Evolutionary conservation across 352 stramenopile species (phyloP), one percentile per base, ranked within the genome.

Genomic region (Halophytophthora polymorphica): DNA sequence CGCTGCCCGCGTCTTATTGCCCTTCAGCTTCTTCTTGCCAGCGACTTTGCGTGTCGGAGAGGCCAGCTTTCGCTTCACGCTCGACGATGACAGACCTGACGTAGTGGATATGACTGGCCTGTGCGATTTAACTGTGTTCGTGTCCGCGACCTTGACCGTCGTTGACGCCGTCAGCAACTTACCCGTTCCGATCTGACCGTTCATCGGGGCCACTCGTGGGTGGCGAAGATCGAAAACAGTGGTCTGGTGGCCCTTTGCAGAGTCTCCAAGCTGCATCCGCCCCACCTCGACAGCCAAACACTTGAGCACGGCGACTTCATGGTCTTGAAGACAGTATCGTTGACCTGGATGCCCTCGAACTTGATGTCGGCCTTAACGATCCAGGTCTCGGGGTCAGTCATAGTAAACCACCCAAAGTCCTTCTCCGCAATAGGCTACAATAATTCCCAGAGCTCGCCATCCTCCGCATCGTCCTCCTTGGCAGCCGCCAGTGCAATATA

Each of bases 311-410:
- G 81, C 78, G 23, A 67, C 58, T 88, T 86, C 62, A 88, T 88
- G 43, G 48, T 80, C 66, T 89, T 76, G 69, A 91, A 91, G 45
- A 91, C 83, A 6, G 81, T 89, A 37, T 87, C 77, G 49, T 91
- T 91, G 11, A 77, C 77, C 46, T 64, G 61, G 43, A 89, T 87
- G 29, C 80, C 64, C 46, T 78, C 64, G 44, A 91, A 91, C 37
- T 69, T 64, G 18, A 76, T 91, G 38, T 83, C 61, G 13, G 81
- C 76, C 57, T 86, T 77, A 43, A 91, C 76, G 52, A 77, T 88
- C 81, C 73, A 83, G 41, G 76, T 89, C 57, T 91, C 81, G 15
- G 61, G 19, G 22, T 77, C 77, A 45, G 61, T 62, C 81, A 89
- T 89, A 10, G 81, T 87, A 53, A 77, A 87, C 81, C 81, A 91